A percentile compares a stretch with the other conserved stretches of the same genome.
These are phyloP conservation scores for Erythrobasidium hasegawianum DNA, from an alignment of 1,284 basidiomycete genomes.

Conservation along the genomic window DNA sequence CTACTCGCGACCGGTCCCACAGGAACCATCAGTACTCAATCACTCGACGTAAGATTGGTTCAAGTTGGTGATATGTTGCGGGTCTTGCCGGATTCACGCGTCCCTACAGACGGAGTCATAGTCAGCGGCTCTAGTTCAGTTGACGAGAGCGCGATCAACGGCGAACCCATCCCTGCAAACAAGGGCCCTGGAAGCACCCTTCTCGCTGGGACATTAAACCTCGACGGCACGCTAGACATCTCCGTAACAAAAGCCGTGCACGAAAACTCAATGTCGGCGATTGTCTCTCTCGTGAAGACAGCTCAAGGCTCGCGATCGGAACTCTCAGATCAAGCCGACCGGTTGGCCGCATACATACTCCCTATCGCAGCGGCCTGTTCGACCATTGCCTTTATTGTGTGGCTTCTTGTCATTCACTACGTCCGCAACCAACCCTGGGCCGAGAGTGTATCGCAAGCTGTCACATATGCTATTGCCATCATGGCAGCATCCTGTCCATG, in stretches of 20 bases:
- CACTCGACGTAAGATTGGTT: too few species aligned
- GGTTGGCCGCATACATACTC: slow-evolving; percentile 44
- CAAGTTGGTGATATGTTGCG: slow-evolving; percentile 52
- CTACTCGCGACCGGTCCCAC: too few species aligned
- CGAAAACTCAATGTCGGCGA: slow-evolving; percentile 54
- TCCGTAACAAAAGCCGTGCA: slow-evolving; percentile 51
- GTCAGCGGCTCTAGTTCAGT: slow-evolving; percentile 50
- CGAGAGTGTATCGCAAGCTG: slow-evolving; percentile 47
- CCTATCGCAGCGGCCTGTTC: slow-evolving; percentile 48
- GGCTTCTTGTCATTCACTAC: slow-evolving; percentile 48
- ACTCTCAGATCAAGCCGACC: slow-evolving; percentile 52
- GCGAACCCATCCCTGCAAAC: slow-evolving; percentile 53
- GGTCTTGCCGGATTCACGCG: slow-evolving; percentile 49
- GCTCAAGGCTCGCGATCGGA: slow-evolving; percentile 51
- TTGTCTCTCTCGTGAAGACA: slow-evolving; percentile 50
- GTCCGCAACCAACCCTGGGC: slow-evolving; percentile 41
- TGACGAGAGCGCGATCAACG: slow-evolving; percentile 55
- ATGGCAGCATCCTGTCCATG: slow-evolving; percentile 54
- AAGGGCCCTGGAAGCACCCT: slow-evolving; percentile 50
- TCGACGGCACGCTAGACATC: slow-evolving; percentile 50
- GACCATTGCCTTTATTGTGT: slow-evolving; percentile 50
- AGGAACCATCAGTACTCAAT: too few species aligned
- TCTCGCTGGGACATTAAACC: slow-evolving; percentile 53
- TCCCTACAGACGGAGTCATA: slow-evolving; percentile 54
- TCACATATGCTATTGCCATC: slow-evolving; percentile 53